phyloP scores from a whole-genome alignment of 78 protist species.

The slime mould (Dictyostelium discoideum) region DNA sequence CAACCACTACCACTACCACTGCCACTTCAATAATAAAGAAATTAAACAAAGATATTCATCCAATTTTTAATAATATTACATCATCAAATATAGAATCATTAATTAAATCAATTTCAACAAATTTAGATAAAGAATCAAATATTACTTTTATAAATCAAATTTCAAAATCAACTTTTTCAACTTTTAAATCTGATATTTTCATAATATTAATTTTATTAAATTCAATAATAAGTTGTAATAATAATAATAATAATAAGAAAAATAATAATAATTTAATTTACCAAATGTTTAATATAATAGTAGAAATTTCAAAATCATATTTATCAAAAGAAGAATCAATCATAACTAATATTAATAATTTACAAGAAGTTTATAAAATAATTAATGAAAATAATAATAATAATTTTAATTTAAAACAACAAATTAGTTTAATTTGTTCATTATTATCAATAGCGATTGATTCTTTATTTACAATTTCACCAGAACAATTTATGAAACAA shows the following conservation, averaged over 20 bases:
- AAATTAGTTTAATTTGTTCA: not conserved
- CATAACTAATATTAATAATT: not conserved
- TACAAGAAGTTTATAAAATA: not conserved
- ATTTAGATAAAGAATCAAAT: not conserved
- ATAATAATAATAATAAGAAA: not conserved
- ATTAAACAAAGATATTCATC: not conserved
- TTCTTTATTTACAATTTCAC: not conserved
- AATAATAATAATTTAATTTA: not conserved
- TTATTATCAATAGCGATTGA: not conserved
- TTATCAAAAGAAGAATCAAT: not conserved
- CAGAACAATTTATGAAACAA: conserved; percentile 13
- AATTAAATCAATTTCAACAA: not conserved
- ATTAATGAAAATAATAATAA: not conserved
- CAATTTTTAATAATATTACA: not conserved
- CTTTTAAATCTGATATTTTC: not conserved
- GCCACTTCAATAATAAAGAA: not conserved
- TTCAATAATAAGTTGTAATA: not conserved
- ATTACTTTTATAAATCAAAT: not conserved
- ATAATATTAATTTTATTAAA: not conserved
- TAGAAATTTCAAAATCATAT: not conserved
- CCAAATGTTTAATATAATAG: not conserved
- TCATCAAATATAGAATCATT: not conserved
- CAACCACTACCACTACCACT: not conserved
- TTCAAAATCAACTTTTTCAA: conserved; percentile 3
- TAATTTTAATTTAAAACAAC: not conserved